A percentile compares a stretch with the other conserved stretches of the same genome.
Conservation (phyloP, 1,139 yeast genomes). For the Hanseniaspora uvarum region DNA sequence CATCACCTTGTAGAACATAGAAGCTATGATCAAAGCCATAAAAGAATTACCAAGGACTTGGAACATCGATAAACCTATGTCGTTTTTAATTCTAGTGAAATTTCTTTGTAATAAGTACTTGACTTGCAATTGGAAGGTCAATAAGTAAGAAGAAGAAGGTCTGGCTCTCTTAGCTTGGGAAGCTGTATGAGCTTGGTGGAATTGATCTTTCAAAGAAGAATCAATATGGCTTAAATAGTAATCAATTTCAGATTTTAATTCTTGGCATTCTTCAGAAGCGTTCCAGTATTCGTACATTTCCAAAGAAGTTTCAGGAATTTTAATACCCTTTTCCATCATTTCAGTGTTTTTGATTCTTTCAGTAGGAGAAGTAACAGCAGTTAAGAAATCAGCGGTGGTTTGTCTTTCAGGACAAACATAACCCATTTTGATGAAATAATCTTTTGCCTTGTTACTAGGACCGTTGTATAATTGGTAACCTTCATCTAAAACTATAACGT, state of each 20-base stretch:
- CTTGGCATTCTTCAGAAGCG: conserved; percentile 46
- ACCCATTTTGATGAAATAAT: conserved; percentile 51
- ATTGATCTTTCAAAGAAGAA: conserved; percentile 20
- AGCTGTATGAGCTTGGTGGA: conserved; percentile 46
- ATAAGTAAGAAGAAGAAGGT: conserved; percentile 52
- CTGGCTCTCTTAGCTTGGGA: conserved; percentile 47
- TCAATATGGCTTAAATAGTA: conserved; percentile 25
- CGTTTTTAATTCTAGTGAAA: conserved; percentile 52
- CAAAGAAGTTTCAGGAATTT: conserved; percentile 59
- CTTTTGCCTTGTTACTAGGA: conserved; percentile 36
- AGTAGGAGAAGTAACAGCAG: conserved; percentile 37
- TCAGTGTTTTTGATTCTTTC: conserved; percentile 30
- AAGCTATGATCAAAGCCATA: conserved; percentile 65
- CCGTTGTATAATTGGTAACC: conserved; percentile 41
- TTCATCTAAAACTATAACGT: conserved; percentile 50
- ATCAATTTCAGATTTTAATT: conserved; percentile 36
- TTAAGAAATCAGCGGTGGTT: conserved; percentile 43
- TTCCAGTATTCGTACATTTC: conserved; percentile 68
- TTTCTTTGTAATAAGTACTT: conserved; percentile 53
- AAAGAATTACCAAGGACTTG: conserved; percentile 53
- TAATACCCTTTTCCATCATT: conserved; percentile 38
- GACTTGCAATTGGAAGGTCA: conserved; percentile 56
- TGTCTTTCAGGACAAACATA: conserved; percentile 42
- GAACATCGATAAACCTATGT: conserved; percentile 52
- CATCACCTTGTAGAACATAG: conserved; percentile 59